These are phyloP conservation scores for Leucocoprinus sp. DNA, from an alignment of 768 basidiomycete genomes.

Conservation along the genomic window DNA sequence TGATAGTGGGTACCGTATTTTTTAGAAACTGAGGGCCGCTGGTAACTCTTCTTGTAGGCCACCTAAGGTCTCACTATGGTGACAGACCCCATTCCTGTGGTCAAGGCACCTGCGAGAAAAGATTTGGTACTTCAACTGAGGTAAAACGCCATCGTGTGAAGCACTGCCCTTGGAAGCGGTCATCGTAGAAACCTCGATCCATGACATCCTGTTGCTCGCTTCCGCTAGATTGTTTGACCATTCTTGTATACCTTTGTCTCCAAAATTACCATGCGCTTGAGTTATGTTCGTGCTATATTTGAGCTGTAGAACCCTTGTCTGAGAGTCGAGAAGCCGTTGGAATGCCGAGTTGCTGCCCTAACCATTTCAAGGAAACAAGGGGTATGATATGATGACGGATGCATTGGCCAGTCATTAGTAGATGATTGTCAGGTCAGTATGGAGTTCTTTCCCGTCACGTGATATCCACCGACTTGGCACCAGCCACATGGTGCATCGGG, in stretches of 20 bases:
- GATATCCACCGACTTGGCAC: no score
- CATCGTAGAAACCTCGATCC: no score
- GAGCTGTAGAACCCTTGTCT: no score
- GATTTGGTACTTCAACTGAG: constrained; percentile 5
- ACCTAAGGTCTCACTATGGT: constrained; percentile 3
- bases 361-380: not conserved
- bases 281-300: no score
- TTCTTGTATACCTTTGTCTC: not conserved
- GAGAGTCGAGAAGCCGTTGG: not conserved
- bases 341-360: not conserved
- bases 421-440: no score
- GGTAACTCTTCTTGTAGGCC: not conserved
- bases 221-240: not conserved
- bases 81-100: constrained; percentile 3
- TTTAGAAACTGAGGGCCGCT: not conserved
- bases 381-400: no score
- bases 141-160: constrained; percentile 8
- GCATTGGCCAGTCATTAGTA: no score
- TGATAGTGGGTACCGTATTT: not conserved
- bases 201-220: no score
- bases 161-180: constrained; percentile 8
- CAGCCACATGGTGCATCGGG: no score
- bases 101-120: constrained; percentile 2
- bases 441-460: no score
- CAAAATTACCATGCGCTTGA: not conserved